phyloP scores from a whole-genome alignment of 1,284 basidiomycete species.

The Takashimella koratensis region DNA sequence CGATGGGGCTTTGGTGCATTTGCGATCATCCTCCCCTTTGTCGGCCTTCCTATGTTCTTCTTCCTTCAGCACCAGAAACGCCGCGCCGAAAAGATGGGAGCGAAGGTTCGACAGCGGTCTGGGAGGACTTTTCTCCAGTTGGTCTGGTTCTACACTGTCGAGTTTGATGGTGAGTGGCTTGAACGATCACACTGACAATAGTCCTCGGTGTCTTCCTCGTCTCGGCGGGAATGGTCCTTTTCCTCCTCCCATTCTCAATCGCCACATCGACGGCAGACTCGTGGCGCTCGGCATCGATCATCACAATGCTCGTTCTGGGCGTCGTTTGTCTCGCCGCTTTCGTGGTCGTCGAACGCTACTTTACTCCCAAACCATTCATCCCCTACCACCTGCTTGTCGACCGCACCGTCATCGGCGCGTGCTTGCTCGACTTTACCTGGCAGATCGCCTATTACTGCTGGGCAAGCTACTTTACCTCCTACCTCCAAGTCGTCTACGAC shows the following conservation, averaged over 20 bases:
- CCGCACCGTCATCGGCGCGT: conserved; percentile 44
- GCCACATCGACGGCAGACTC: conserved; percentile 28
- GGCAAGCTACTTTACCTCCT: conserved; percentile 40
- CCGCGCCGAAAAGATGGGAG: conserved; percentile 23
- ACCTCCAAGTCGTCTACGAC: conserved; percentile 45
- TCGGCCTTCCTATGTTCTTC: conserved; percentile 29
- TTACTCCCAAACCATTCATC: conserved; percentile 41
- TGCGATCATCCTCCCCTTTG: conserved; percentile 46
- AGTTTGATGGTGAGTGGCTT: conserved; percentile 31
- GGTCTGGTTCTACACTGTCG: conserved; percentile 40
- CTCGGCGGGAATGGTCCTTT: conserved; percentile 40
- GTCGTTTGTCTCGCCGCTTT: conserved; percentile 42
- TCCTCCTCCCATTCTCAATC: conserved; percentile 49
- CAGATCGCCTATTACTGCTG: conserved; percentile 45
- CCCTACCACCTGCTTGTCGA: conserved; percentile 44
- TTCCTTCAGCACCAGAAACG: conserved; percentile 33
- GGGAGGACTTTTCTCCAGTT: conserved; percentile 22
- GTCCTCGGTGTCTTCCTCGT: conserved; percentile 48
- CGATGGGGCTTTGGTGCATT: conserved; percentile 49
- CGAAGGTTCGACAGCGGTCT: conserved; percentile 10
- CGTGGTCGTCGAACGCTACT: conserved; percentile 40
- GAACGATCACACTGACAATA: conserved; percentile 1
- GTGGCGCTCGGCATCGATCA: conserved; percentile 43
- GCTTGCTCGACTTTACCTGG: conserved; percentile 40
- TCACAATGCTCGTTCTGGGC: conserved; percentile 48